These are phyloP conservation scores for Solanum lycopersicoides DNA, from an alignment of 257 asterid genomes.

Conservation along the genomic window DNA sequence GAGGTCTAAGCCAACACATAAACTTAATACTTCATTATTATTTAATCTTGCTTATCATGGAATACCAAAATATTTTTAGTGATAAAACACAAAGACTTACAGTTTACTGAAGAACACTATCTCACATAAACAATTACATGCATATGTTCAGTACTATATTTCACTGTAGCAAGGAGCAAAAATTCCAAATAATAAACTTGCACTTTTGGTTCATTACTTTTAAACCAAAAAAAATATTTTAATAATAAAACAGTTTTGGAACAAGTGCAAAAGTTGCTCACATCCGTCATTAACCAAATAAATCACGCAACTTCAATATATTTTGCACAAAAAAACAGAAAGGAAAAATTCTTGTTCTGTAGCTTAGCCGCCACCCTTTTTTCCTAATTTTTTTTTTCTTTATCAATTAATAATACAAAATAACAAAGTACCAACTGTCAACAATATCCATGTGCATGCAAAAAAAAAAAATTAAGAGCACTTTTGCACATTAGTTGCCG, in stretches of 20 bases:
- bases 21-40: too few species aligned
- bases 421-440: not conserved
- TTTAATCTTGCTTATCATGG: not conserved
- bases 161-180: not conserved
- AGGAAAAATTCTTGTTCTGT: not conserved
- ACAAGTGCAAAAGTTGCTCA: not conserved
- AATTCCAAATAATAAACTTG: not conserved
- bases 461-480: not conserved
- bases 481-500: not conserved
- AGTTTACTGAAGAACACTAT: not conserved
- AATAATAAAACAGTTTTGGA: not conserved
- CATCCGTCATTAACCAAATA: not conserved
- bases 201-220: not conserved
- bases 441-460: not conserved
- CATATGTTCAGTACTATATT: not conserved
- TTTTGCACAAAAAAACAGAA: not conserved
- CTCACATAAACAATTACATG: not conserved
- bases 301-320: not conserved
- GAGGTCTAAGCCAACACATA: not conserved
- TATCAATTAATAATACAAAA: not conserved
- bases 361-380: not conserved
- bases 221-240: too few species aligned
- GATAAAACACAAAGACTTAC: not conserved
- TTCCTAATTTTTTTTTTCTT: not conserved
- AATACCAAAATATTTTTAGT: not conserved